Evolutionary conservation across 805 yeast genomes (phyloP).

Genomic region (Komagataella pastoris): DNA sequence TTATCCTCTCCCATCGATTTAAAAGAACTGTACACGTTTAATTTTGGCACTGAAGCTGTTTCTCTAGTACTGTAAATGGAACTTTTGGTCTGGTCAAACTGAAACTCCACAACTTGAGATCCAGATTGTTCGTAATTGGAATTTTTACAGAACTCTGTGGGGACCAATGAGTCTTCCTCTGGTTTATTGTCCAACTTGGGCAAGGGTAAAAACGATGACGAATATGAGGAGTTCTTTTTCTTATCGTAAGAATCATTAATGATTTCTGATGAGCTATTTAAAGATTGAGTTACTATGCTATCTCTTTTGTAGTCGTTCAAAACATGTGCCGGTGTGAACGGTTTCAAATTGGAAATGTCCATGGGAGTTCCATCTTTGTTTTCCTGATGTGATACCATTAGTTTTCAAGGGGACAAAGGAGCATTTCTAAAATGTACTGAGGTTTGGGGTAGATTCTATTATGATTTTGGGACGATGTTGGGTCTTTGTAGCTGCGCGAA

Average conservation of each 20-base stretch:
- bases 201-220: neutral
- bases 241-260: neutral
- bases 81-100: neutral
- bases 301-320: neutral
- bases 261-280: neutral
- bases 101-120: neutral
- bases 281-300: neutral
- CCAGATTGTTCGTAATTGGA: neutral
- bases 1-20: neutral
- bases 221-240: neutral
- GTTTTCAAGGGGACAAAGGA: neutral
- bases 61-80: neutral
- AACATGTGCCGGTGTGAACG: neutral
- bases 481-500: neutral
- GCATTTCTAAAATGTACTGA: neutral
- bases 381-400: neutral
- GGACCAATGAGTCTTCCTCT: neutral
- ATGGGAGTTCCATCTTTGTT: neutral
- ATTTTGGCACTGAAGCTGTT: neutral
- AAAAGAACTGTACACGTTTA: neutral
- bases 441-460: neutral
- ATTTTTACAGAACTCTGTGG: neutral
- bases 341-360: neutral
- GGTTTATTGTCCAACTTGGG: neutral
- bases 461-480: neutral